These are phyloP conservation scores for Nidula microcarpa DNA, from an alignment of 768 basidiomycete species.

Conservation along the genomic window DNA sequence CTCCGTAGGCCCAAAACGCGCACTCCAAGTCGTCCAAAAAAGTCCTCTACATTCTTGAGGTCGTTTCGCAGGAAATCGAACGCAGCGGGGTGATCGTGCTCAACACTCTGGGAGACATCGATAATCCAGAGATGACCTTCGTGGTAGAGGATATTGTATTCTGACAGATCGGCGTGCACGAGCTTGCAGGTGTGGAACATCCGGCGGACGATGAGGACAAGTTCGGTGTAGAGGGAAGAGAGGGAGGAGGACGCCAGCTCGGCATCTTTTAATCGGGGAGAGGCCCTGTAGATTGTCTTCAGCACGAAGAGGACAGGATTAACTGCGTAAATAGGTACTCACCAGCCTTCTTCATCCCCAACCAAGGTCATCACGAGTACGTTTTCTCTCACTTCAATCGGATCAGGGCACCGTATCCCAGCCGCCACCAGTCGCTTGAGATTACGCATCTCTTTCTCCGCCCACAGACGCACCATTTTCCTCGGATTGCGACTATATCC, in stretches of 20 bases:
- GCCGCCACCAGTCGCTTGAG: conserved; percentile 80
- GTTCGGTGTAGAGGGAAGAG: conserved; percentile 67
- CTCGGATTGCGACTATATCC: conserved; percentile 93
- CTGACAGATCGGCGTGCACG: conserved; percentile 96
- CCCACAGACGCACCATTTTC: conserved; percentile 99
- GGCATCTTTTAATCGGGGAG: conserved; percentile 93
- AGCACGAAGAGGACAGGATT: not conserved
- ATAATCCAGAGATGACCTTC: conserved; percentile 84
- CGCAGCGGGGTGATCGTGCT: conserved; percentile 94
- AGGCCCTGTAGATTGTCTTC: conserved; percentile 55
- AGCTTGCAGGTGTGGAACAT: conserved; percentile 91
- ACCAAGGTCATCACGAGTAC: conserved; percentile 95
- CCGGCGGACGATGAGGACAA: conserved; percentile 73
- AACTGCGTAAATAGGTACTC: conserved; percentile 19
- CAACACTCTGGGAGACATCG: conserved; percentile 98
- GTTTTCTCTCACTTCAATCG: conserved; percentile 92
- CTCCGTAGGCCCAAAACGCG: conserved; percentile 72
- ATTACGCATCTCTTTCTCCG: conserved; percentile 99
- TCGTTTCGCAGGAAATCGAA: conserved; percentile 96
- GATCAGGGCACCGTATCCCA: conserved; percentile 83
- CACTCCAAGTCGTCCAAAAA: conserved; percentile 77
- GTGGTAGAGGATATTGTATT: conserved; percentile 96
- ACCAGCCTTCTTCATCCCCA: conserved; percentile 81
- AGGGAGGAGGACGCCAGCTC: conserved; percentile 43
- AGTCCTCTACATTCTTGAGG: conserved; percentile 90